Conservation (phyloP, 371 early-diverging fungal genomes). For the Batrachochytrium dendrobatidis region DNA sequence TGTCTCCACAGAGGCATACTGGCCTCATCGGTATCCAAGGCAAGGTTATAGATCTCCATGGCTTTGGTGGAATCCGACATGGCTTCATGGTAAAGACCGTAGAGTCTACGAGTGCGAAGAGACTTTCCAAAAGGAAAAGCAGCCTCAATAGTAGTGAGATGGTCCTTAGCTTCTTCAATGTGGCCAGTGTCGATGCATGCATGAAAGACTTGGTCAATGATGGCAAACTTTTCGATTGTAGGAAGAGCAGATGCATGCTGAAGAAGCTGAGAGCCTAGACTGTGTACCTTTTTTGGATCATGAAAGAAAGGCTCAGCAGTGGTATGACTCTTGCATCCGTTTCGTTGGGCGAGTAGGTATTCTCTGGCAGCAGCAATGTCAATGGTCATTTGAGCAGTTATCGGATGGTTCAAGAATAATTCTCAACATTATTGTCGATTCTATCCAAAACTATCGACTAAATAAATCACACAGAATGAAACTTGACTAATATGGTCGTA, state of each 20-base stretch:
- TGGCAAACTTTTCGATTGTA: conserved; percentile 26
- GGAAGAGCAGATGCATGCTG: conserved; percentile 3
- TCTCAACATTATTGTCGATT: too few relatives aligned
- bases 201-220: conserved; percentile 72
- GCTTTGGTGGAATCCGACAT: conserved; percentile 60
- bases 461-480: too few relatives aligned
- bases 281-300: too few relatives aligned
- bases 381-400: too few relatives aligned
- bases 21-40: conserved; percentile 23
- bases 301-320: too few relatives aligned
- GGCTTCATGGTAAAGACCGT: conserved; percentile 66
- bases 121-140: conserved; percentile 50
- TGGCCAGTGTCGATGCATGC: conserved; percentile 75
- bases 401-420: too few relatives aligned
- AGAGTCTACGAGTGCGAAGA: conserved; percentile 55
- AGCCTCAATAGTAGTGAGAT: conserved; percentile 50
- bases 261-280: too few relatives aligned
- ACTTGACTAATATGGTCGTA: too few relatives aligned
- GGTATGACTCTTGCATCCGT: too few relatives aligned
- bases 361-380: background rate
- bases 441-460: too few relatives aligned
- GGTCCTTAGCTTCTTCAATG: conserved; percentile 50
- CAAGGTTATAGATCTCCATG: conserved; percentile 29
- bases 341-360: too few relatives aligned
- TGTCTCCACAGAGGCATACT: conserved; percentile 19